phyloP scores from a whole-genome alignment of 2,329 filamentous ascomycete genomes.

The Raffaelea ambrosiae region DNA sequence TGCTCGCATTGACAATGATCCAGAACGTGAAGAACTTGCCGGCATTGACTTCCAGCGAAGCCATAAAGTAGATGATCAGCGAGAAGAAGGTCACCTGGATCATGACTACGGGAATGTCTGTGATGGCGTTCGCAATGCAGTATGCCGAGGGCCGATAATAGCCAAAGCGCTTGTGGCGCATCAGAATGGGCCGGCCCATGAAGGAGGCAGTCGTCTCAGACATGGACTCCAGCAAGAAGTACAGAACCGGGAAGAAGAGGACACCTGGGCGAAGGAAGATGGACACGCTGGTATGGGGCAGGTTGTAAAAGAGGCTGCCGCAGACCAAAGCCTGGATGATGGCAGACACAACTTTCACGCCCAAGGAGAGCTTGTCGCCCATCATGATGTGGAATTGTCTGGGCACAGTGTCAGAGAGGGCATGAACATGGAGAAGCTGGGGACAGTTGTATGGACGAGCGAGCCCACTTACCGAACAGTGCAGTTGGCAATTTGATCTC shows the following conservation, averaged over 20 bases:
- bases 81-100: conserved; percentile 60
- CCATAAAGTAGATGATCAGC: conserved; percentile 69
- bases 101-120: conserved; percentile 55
- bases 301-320: conserved; percentile 68
- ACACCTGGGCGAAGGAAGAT: conserved; percentile 50
- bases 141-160: conserved; percentile 48
- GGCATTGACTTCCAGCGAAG: conserved; percentile 56
- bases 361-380: conserved; percentile 66
- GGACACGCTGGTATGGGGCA: conserved; percentile 48
- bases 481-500: conserved; percentile 59
- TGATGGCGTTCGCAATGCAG: conserved; percentile 46
- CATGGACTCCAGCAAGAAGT: conserved; percentile 58
- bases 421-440: too few species aligned
- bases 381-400: conserved; percentile 67
- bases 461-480: conserved; percentile 40
- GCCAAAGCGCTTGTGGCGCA: conserved; percentile 34
- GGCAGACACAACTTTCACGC: conserved; percentile 74
- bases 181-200: conserved; percentile 27
- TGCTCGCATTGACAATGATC: conserved; percentile 51
- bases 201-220: conserved; percentile 58
- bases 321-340: conserved; percentile 66
- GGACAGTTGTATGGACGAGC: too few species aligned
- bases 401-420: too few species aligned
- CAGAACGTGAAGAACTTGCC: conserved; percentile 61
- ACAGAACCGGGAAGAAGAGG: conserved; percentile 44